These are phyloP conservation scores for Angomonas ambiguus DNA, from an alignment of 208 protist species.

Conservation along the genomic window DNA sequence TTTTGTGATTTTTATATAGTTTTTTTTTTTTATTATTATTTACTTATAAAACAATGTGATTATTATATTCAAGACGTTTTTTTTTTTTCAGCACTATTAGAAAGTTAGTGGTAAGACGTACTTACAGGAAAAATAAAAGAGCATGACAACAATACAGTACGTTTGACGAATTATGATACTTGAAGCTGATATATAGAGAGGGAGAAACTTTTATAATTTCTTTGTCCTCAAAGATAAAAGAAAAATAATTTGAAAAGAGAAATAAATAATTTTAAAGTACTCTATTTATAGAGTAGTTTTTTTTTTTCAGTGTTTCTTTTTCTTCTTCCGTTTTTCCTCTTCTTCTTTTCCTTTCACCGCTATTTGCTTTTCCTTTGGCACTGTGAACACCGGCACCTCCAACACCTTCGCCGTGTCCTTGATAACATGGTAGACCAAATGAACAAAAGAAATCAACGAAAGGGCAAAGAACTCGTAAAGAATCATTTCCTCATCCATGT, in stretches of 20 bases:
- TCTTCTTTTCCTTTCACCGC: slow-evolving; percentile 18
- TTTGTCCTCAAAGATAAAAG: slow-evolving; percentile 2
- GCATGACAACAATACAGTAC: too few species aligned
- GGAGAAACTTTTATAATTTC: background rate
- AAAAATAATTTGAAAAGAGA: slow-evolving; percentile 2
- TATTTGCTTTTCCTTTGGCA: slow-evolving; percentile 47
- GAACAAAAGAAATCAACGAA: slow-evolving; percentile 43
- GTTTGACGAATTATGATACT: background rate
- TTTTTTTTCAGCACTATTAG: too few species aligned
- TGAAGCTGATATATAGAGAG: background rate
- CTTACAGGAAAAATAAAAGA: too few species aligned
- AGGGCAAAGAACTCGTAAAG: slow-evolving; percentile 64
- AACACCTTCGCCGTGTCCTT: slow-evolving; percentile 40
- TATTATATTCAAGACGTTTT: too few species aligned
- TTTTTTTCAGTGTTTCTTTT: background rate
- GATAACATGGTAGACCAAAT: slow-evolving; percentile 48
- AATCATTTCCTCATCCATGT: slow-evolving; percentile 48
- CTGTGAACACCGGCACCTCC: slow-evolving; percentile 49
- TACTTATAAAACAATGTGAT: background rate
- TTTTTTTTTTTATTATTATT: slow-evolving; percentile 16
- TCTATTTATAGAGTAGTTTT: slow-evolving; percentile 5
- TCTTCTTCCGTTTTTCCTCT: slow-evolving; percentile 1
- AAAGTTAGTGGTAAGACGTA: too few species aligned
- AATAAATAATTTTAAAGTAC: slow-evolving; percentile 11
- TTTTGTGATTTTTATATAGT: slow-evolving; percentile 12